Conservation (phyloP, 2,329 filamentous ascomycete genomes). For the Mycosphaerella sp. region DNA sequence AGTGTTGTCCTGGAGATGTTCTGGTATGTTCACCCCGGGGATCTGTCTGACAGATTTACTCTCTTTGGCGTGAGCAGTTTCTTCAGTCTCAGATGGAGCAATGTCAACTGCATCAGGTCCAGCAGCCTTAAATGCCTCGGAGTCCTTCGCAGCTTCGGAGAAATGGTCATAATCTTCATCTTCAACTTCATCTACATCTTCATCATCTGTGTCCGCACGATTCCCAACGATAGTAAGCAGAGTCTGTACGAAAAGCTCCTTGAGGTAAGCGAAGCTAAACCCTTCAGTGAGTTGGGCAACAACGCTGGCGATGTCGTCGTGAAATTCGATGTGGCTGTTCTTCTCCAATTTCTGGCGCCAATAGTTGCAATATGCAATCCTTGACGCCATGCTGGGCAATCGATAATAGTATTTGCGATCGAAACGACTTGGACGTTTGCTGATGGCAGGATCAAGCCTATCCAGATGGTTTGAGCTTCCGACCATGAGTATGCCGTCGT, state of each 20-base stretch:
- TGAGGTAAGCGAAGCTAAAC: slow-evolving; percentile 63
- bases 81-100: neutral
- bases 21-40: slow-evolving; percentile 19
- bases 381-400: slow-evolving; percentile 42
- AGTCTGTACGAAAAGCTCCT: slow-evolving; percentile 61
- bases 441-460: slow-evolving; percentile 57
- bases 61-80: slow-evolving; percentile 1
- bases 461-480: slow-evolving; percentile 48
- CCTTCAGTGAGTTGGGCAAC: slow-evolving; percentile 56
- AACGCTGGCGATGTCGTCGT: slow-evolving; percentile 34
- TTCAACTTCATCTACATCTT: slow-evolving; percentile 17
- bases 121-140: slow-evolving; percentile 12
- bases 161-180: slow-evolving; percentile 15
- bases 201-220: slow-evolving; percentile 20
- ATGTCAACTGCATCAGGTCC: neutral
- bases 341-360: slow-evolving; percentile 55
- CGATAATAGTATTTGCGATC: slow-evolving; percentile 62
- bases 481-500: slow-evolving; percentile 63
- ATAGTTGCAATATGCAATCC: slow-evolving; percentile 55
- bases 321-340: slow-evolving; percentile 49
- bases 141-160: slow-evolving; percentile 11
- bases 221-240: slow-evolving; percentile 48
- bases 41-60: slow-evolving; percentile 10
- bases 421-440: slow-evolving; percentile 59
- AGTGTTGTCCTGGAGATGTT: slow-evolving; percentile 19